Evolutionary conservation across 257 asterid species (phyloP), one percentile per base, ranked within the genome.

Genomic region (Przewalskia tangutica): DNA sequence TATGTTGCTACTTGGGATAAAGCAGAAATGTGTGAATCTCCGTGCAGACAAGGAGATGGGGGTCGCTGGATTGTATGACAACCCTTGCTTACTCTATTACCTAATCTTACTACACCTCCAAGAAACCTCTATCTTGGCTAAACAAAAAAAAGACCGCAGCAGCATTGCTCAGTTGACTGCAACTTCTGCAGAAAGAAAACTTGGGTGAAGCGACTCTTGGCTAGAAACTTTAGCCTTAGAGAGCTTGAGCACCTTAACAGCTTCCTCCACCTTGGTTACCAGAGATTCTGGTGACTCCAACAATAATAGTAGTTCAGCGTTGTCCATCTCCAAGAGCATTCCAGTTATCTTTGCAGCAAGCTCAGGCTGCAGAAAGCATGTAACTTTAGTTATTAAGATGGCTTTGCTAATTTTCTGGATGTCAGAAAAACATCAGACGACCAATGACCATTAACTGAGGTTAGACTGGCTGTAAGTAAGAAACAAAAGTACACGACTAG

Each of bases 281-380:
- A 93, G 88, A 3, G 93, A 86, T 75, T 93, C 97, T 0, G 97
- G 91, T 42, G 98, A 93, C 82, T 95, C 97, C 82, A 95, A 65
- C n/a, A 95, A 59, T 16, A 90, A 84, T 2, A 95, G 86, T 1
- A 95, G 88, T 85, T 95, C 97, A 0, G 96, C 75, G 70, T 93
- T 95, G 87, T 95, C 97, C 98, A 95, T 95, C 93, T 95, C 98
- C 92, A 95, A 55, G 34, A 95, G 93, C 98, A 95, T 95, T 67
- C 98, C 97, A 14, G 98, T 95, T 85, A 95, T 90, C 90, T 95
- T 95, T 67, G 91, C 88, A 66, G 93, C 94, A 51, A 89, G 88
- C 44, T 91, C 97, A 83, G 97, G 94, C 98, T 95, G 55, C 34
- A 81, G 11, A 48, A 54, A 78, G 2, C 9, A 71, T 46, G 79